Base-by-base conservation (phyloP, 306 rosid species). In the Benincasa hispida region DNA sequence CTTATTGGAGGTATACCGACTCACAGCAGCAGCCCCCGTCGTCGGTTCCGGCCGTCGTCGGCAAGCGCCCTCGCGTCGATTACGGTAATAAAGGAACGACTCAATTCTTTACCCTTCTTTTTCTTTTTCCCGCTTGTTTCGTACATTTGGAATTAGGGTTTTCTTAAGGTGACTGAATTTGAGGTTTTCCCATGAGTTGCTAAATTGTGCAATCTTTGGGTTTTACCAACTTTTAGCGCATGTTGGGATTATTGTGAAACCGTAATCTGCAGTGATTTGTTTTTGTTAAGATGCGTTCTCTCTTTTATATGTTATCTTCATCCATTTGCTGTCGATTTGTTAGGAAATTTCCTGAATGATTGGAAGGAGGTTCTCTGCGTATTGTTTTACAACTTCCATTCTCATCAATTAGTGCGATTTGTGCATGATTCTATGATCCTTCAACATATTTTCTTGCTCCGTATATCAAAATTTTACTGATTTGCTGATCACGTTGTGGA, bases 1-100 rank as follows among this genome's bases (percentile, higher is more conserved):
- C 86, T 60, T 91, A 91, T 42, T 91, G 98, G 98, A 88, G 97
- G 89, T 93, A 93, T 85, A 78, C 86, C 78, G 97, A 93, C 14
- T 50, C 94, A 14, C 92, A 92, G 48, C 91, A 86, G 70, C 83
- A 81, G 8, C 90, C 89, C 5, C 77, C 87, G 10, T 70, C 88
- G 78, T 85, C 84, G 76, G 77, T 89, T 57, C 42, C 91, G 65
- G 27, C 91, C 55, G 53, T 88, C 79, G 81, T 85, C 76, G 97
- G 88, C 7, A 93, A 93, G 83, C 97, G 98, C 62, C 72, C 97
- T 15, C 98, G 98, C 76, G 15, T 91, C 61, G 98, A 91, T 45
- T 88, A 79, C 80, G 98, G 98, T 93, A 87, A 32, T 70, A 4
- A 28, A 41, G 10, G 6, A 19, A n/a, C 42, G 17, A 8, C 78